A percentile compares a stretch with the other conserved stretches of the same genome.
These are phyloP conservation scores for Chalciporus piperatoides DNA, from an alignment of 1,284 basidiomycete genomes.

Conservation along the genomic window DNA sequence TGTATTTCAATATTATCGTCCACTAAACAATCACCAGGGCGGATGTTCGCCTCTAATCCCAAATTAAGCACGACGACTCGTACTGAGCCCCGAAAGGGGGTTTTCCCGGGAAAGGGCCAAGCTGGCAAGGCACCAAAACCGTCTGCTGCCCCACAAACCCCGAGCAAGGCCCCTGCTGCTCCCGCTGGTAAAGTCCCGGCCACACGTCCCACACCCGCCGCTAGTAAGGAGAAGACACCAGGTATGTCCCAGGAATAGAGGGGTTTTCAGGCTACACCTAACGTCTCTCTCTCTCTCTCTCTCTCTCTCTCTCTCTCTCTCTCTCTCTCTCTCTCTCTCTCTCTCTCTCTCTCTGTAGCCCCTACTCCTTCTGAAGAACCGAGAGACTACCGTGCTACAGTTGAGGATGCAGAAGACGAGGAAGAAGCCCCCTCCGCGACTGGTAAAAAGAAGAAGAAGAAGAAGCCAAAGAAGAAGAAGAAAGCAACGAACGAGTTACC, in stretches of 20 bases:
- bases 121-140: constrained; percentile 13
- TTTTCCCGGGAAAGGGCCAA: constrained; percentile 15
- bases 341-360: constrained; percentile 8
- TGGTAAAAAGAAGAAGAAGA: constrained; percentile 62
- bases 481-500: constrained; percentile 36
- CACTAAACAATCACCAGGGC: constrained; percentile 42
- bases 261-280: not conserved
- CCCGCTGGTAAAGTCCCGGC: constrained; percentile 8
- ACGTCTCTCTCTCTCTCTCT: not conserved
- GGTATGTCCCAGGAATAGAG: constrained; percentile 13
- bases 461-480: constrained; percentile 71
- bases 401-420: constrained; percentile 68
- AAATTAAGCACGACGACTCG: constrained; percentile 46
- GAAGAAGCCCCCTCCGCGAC: constrained; percentile 33
- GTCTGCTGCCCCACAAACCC: constrained; percentile 5
- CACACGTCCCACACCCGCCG: constrained; percentile 2
- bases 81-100: constrained; percentile 28
- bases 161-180: constrained; percentile 8
- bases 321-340: not conserved
- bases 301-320: not conserved
- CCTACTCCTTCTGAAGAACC: constrained; percentile 16
- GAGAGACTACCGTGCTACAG: constrained; percentile 46
- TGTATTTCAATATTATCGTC: not conserved
- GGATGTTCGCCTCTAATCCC: constrained; percentile 63
- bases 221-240: constrained; percentile 11